These are phyloP conservation scores for Papilionanthe hybrid DNA, from an alignment of 116 monocot genomes.

Conservation along the genomic window DNA sequence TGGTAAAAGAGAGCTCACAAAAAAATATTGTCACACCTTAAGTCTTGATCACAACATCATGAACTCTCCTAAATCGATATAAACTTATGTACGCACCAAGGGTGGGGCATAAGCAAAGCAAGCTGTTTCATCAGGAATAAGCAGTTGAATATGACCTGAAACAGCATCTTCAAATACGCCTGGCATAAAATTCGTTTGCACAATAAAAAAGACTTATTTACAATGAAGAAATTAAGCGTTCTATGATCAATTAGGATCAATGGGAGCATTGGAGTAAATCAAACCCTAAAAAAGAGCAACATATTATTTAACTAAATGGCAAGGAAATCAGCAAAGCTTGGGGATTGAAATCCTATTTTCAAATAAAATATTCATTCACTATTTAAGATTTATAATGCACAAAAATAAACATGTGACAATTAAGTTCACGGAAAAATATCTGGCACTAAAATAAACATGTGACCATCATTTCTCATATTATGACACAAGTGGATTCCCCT, in stretches of 20 bases:
- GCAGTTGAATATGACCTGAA: slow-evolving; percentile 93
- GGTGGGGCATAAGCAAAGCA: slow-evolving; percentile 99
- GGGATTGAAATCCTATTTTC: neutral
- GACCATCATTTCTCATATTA: neutral
- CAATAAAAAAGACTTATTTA: neutral
- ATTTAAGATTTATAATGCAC: neutral
- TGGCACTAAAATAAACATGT: neutral
- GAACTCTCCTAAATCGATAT: neutral
- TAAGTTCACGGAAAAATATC: too few relatives aligned
- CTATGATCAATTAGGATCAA: neutral
- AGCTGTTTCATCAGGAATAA: slow-evolving; percentile 89
- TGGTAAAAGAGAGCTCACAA: neutral
- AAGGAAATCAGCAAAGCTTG: neutral
- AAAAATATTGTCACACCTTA: neutral
- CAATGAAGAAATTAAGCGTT: neutral
- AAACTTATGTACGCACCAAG: slow-evolving; percentile 37
- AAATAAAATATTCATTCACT: neutral
- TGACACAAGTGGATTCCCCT: neutral
- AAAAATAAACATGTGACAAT: neutral
- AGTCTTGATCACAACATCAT: slow-evolving; percentile 1
- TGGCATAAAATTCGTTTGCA: slow-evolving; percentile 27
- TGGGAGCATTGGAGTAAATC: neutral
- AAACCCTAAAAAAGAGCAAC: neutral
- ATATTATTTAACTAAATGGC: neutral
- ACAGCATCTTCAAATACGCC: slow-evolving; percentile 99